Conservation (phyloP, 176 grass and related monocot genomes). For the Oropetium thomaeum region DNA sequence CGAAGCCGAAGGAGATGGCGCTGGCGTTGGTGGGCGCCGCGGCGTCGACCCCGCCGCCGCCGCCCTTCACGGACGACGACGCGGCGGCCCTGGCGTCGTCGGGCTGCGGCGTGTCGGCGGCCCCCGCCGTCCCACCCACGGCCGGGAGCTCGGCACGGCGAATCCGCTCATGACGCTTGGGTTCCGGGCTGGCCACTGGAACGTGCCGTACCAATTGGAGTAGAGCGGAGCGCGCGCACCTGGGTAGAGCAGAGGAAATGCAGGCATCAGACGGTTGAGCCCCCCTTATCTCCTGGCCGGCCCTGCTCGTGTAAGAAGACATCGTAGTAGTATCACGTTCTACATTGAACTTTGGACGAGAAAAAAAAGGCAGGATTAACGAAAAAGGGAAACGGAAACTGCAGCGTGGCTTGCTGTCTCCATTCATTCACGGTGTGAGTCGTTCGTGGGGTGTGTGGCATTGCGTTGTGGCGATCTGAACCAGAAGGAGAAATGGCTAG, state of each 20-base stretch:
- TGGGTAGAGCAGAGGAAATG: conserved; percentile 18
- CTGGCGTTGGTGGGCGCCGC: conserved; percentile 62
- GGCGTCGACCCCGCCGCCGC: too few relatives aligned
- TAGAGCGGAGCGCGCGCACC: too few relatives aligned
- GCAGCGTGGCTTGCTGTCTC: not conserved
- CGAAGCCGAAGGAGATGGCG: conserved; percentile 97
- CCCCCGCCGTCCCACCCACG: conserved; percentile 50
- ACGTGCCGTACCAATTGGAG: too few relatives aligned
- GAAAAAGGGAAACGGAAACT: not conserved
- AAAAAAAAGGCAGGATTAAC: too few relatives aligned
- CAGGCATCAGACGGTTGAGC: conserved; percentile 9
- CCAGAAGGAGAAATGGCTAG: not conserved
- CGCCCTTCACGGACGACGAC: conserved; percentile 53
- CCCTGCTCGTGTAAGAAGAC: conserved; percentile 28
- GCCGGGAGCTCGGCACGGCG: conserved; percentile 40
- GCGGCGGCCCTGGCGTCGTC: conserved; percentile 33
- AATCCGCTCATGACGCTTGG: conserved; percentile 58
- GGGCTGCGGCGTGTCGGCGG: conserved; percentile 30
- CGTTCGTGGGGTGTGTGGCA: too few relatives aligned
- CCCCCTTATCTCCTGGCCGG: conserved; percentile 7
- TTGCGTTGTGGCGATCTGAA: conserved; percentile 6
- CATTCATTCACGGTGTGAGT: not conserved
- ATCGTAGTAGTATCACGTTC: conserved; percentile 29
- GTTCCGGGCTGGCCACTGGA: not conserved
- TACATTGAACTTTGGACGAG: conserved; percentile 39